A percentile compares a stretch with the other conserved stretches of the same genome.
Evolutionary conservation across 129 eudicot species (phyloP).

Genomic region (Tagetes patula): DNA sequence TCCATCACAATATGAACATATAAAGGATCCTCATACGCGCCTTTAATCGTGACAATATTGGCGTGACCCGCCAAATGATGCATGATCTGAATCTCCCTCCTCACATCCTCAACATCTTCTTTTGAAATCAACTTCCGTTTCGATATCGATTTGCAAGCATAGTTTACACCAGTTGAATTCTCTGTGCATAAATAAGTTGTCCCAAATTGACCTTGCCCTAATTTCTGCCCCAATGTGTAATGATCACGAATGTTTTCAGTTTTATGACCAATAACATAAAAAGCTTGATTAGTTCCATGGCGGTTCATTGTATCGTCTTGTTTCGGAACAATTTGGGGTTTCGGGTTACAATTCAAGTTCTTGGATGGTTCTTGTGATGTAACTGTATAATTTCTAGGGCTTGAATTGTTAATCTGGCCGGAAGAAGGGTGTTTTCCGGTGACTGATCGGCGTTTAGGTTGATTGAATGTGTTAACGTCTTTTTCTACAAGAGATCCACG

Average conservation of each 20-base stretch:
- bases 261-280: conserved; percentile 71
- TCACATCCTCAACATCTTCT: conserved; percentile 87
- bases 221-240: conserved; percentile 67
- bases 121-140: conserved; percentile 77
- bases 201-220: conserved; percentile 95
- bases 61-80: conserved; percentile 88
- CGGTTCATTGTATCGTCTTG: conserved; percentile 57
- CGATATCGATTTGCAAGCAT: conserved; percentile 83
- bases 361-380: conserved; percentile 12
- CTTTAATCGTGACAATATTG: conserved; percentile 80
- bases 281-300: conserved; percentile 43
- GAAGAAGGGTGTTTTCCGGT: conserved; percentile 18
- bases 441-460: conserved; percentile 31
- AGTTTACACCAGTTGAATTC: conserved; percentile 57
- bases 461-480: conserved; percentile 27
- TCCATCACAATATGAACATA: conserved; percentile 93
- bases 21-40: conserved; percentile 85
- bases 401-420: conserved; percentile 18
- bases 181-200: conserved; percentile 77
- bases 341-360: neutral
- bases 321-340: conserved; percentile 28
- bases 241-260: conserved; percentile 75
- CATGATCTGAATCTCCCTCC: conserved; percentile 97
- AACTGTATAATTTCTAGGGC: conserved; percentile 8
- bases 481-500: conserved; percentile 73